These are phyloP conservation scores for Wickerhamiella lipophila DNA, from an alignment of 805 yeast genomes.

Conservation along the genomic window DNA sequence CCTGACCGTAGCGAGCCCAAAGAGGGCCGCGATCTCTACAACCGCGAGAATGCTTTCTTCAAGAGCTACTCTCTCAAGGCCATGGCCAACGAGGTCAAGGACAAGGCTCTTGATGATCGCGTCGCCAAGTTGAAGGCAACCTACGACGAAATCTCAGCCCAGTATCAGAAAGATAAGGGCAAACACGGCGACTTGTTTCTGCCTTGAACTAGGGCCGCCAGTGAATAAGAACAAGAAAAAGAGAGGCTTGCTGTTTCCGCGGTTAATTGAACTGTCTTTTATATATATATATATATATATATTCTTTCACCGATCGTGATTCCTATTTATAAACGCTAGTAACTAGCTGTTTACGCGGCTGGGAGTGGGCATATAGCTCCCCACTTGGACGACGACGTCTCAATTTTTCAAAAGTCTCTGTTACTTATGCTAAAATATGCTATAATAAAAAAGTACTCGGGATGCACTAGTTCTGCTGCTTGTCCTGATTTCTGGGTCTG, in stretches of 20 bases:
- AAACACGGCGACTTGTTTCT: constrained; percentile 1
- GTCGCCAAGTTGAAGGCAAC: constrained; percentile 8
- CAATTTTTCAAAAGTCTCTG: too few relatives aligned
- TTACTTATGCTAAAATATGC: too few relatives aligned
- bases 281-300: too few relatives aligned
- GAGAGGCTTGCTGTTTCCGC: constrained; percentile 9
- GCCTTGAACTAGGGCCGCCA: neutral
- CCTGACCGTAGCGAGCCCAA: constrained; percentile 9
- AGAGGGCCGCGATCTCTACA: constrained; percentile 15
- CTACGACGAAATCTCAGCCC: constrained; percentile 16
- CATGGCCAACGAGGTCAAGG: constrained; percentile 8
- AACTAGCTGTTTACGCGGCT: constrained; percentile 12
- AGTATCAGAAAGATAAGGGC: constrained; percentile 17
- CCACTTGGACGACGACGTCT: neutral
- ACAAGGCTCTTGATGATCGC: constrained; percentile 12
- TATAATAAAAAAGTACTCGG: too few relatives aligned
- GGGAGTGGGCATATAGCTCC: constrained; percentile 5
- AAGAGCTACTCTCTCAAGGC: constrained; percentile 13
- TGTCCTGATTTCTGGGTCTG: neutral
- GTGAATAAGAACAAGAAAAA: neutral
- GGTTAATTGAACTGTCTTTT: constrained; percentile 7
- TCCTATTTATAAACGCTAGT: constrained; percentile 3
- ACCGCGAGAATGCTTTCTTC: constrained; percentile 16
- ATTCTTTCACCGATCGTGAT: neutral
- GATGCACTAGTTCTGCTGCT: too few relatives aligned